Evolutionary conservation across 2,329 filamentous ascomycete species (phyloP).

Genomic region (Aspergillus carbonarius): DNA sequence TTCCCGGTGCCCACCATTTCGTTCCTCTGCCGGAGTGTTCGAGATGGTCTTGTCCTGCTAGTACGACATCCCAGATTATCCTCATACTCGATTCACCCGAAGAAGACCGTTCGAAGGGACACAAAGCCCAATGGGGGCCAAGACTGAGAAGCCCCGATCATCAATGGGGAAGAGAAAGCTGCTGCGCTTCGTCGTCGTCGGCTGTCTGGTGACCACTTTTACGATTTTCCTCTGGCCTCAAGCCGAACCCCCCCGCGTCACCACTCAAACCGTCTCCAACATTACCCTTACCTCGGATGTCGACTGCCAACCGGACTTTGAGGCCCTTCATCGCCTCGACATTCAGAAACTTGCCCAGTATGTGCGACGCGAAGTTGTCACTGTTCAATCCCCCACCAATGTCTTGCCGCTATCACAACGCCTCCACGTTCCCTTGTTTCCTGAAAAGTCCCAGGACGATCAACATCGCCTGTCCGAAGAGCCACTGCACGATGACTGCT

Average conservation of each 20-base stretch:
- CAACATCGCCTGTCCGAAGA: slow-evolving; percentile 2
- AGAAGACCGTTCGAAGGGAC: background rate
- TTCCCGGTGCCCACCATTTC: background rate
- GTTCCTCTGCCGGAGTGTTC: slow-evolving; percentile 8
- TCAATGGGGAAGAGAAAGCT: slow-evolving; percentile 34
- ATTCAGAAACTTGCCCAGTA: slow-evolving; percentile 30
- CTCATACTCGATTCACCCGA: background rate
- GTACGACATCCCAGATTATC: slow-evolving; percentile 12
- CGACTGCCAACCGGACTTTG: slow-evolving; percentile 29
- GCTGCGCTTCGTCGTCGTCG: slow-evolving; percentile 28
- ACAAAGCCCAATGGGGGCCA: slow-evolving; percentile 24
- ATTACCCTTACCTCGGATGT: slow-evolving; percentile 31
- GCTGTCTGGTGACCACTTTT: slow-evolving; percentile 27
- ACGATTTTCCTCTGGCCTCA: slow-evolving; percentile 29
- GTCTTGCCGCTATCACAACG: slow-evolving; percentile 27
- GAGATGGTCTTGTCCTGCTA: slow-evolving; percentile 21
- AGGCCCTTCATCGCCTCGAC: slow-evolving; percentile 24
- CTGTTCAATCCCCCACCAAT: slow-evolving; percentile 23
- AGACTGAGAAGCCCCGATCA: slow-evolving; percentile 21
- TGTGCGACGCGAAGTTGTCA: slow-evolving; percentile 32
- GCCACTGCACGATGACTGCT: slow-evolving; percentile 32
- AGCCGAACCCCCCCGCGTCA: slow-evolving; percentile 13
- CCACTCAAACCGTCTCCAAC: slow-evolving; percentile 24
- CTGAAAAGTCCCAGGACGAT: slow-evolving; percentile 9
- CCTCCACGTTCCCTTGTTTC: slow-evolving; percentile 28